phyloP scores from a whole-genome alignment of 768 basidiomycete species.

The Calocybe gangraenosa region DNA sequence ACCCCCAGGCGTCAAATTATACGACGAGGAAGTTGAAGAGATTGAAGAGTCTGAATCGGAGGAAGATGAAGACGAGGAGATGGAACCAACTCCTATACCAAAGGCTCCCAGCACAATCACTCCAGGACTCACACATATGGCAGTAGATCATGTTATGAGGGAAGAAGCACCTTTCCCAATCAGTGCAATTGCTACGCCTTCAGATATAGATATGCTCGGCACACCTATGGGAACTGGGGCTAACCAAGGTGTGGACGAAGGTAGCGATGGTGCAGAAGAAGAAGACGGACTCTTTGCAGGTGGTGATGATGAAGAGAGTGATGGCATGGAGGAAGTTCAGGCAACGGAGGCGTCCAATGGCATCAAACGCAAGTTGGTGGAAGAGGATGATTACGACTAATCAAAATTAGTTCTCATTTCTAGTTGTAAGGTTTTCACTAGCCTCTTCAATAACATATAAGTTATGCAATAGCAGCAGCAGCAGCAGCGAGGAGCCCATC shows the following conservation, averaged over 20 bases:
- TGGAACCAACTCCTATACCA: slow-evolving; percentile 70
- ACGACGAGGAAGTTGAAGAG: slow-evolving; percentile 80
- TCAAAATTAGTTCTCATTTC: too few relatives aligned
- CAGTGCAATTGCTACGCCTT: slow-evolving; percentile 57
- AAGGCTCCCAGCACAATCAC: slow-evolving; percentile 20
- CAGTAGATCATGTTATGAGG: slow-evolving; percentile 31
- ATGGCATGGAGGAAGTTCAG: slow-evolving; percentile 78
- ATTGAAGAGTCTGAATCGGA: slow-evolving; percentile 72
- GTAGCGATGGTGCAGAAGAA: slow-evolving; percentile 69
- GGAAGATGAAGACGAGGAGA: slow-evolving; percentile 55
- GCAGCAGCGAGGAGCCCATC: too few relatives aligned
- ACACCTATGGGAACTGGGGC: slow-evolving; percentile 33
- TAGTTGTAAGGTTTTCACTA: too few relatives aligned
- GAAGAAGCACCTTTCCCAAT: slow-evolving; percentile 56
- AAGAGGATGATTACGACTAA: slow-evolving; percentile 85
- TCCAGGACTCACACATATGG: slow-evolving; percentile 24
- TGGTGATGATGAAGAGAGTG: slow-evolving; percentile 74
- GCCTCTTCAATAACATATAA: too few relatives aligned
- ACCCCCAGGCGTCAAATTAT: slow-evolving; percentile 69
- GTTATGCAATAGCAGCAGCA: too few relatives aligned
- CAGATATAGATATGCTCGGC: slow-evolving; percentile 66
- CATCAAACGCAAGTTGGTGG: slow-evolving; percentile 74
- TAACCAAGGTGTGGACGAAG: slow-evolving; percentile 45
- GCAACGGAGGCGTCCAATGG: slow-evolving; percentile 49
- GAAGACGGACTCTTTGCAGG: slow-evolving; percentile 77